Evolutionary conservation across 2,329 filamentous ascomycete species (phyloP), one percentile per base, ranked within the genome.

Genomic region (Phaeosphaeria sp.): DNA sequence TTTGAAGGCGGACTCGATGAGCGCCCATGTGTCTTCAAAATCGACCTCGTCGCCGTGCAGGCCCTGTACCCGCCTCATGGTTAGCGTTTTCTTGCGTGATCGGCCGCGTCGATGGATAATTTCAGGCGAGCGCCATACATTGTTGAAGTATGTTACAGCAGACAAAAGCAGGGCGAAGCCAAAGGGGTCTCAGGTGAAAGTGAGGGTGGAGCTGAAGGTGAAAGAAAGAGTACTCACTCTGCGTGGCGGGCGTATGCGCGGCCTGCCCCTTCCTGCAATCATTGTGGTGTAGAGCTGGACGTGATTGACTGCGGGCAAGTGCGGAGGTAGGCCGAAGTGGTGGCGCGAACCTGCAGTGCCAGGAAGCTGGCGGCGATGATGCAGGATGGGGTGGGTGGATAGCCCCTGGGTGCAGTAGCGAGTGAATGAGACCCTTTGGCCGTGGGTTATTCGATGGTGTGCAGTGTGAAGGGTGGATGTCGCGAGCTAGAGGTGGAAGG

Each of bases 1-100:
- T 55, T 82, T 84, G 52, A 99, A 86, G 3, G 94, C 93, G 48
- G 88, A 85, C 46, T 88, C 84, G 7, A 99, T 86, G 46, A 88
- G 87, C 15, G 83, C 82, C 95, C 95, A 99, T 67, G 89, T 91
- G 2, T 86, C 83, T n/a, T 97, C 91, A 73, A 97, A 97, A 65
- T 96, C 92, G 67, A 90, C 84, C 10, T 84, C 82, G 64, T 89
- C 87, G 59, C 81, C 84, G 57, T 82, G 82, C 21, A 88, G 75
- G 56, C 85, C 85, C 87, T 90, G 69, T 55, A 13, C 48, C 21
- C 7, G 56, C 47, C 30, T 10, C 57, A 60, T 63, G 18, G 58
- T 68, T 46, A 69, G 63, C 47, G 39, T 20, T 49, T 30, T 18
- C 48, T 23, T n/a, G 21, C 36, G 17, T 15, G 17, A 17, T 15